Percentiles rank a stretch among this genome's conserved stretches.
These are phyloP conservation scores for Phytopythium sindhum DNA, from an alignment of 352 stramenopile genomes.

Conservation along the genomic window DNA sequence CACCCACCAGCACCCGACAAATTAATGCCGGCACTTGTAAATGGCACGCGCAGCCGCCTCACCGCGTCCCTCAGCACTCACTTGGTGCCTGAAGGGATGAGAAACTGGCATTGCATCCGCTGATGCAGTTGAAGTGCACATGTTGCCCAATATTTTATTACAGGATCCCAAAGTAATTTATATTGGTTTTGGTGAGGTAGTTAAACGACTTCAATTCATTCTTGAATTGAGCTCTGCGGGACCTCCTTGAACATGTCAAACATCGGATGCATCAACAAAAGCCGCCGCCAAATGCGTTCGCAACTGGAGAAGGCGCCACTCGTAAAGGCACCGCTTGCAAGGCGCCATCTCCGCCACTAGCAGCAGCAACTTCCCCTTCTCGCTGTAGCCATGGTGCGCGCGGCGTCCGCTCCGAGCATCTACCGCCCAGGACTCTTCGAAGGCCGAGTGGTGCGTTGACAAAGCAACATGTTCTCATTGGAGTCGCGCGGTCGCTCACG, in stretches of 20 bases:
- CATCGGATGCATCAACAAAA: constrained; percentile 1
- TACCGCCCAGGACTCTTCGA: constrained; percentile 63
- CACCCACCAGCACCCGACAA: too few species aligned
- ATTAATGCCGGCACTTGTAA: too few species aligned
- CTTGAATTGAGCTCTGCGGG: background rate
- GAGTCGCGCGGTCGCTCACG: background rate
- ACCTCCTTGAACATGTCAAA: constrained; percentile 1
- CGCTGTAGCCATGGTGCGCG: constrained; percentile 36
- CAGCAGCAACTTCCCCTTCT: background rate
- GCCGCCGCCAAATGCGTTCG: background rate
- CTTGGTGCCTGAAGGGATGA: too few species aligned
- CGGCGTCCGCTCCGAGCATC: constrained; percentile 44
- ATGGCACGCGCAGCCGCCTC: too few species aligned
- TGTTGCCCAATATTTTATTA: too few species aligned
- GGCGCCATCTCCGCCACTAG: background rate
- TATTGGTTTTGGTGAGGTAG: background rate
- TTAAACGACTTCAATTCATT: background rate
- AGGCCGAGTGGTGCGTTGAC: constrained; percentile 72
- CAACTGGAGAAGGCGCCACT: background rate
- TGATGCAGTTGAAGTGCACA: too few species aligned
- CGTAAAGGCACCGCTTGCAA: background rate
- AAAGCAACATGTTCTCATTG: constrained; percentile 45
- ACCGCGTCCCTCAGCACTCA: too few species aligned
- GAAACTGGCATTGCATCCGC: too few species aligned
- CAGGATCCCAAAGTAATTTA: background rate